A percentile compares a stretch with the other conserved stretches of the same genome.
These are phyloP conservation scores for Cyberlindnera lachancei DNA, from an alignment of 805 yeast genomes.

Conservation along the genomic window DNA sequence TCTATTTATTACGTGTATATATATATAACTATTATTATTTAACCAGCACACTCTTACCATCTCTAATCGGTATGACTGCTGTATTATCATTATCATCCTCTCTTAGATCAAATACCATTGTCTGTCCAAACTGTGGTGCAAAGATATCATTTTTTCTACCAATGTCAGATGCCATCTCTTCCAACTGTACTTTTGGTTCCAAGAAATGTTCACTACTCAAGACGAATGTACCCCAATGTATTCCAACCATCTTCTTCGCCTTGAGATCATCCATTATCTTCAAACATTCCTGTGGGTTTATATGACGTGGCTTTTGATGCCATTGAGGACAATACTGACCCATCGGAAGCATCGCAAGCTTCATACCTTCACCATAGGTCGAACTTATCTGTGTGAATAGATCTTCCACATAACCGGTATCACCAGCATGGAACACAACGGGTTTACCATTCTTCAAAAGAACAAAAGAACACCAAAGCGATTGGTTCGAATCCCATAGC, in stretches of 20 bases:
- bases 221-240: conserved; percentile 95
- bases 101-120: conserved; percentile 38
- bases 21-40: conserved; percentile 9
- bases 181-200: conserved; percentile 67
- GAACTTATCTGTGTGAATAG: conserved; percentile 60
- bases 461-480: conserved; percentile 87
- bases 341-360: conserved; percentile 75
- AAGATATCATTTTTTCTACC: conserved; percentile 33
- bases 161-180: conserved; percentile 37
- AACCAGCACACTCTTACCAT: conserved; percentile 25
- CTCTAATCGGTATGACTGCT: conserved; percentile 19
- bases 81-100: conserved; percentile 9
- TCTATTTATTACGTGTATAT: neutral
- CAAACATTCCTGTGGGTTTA: conserved; percentile 71
- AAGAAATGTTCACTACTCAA: conserved; percentile 80
- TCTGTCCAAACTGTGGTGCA: conserved; percentile 74
- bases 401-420: conserved; percentile 81
- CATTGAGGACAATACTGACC: conserved; percentile 94
- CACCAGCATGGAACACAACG: conserved; percentile 86
- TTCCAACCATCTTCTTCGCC: conserved; percentile 66
- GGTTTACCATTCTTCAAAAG: conserved; percentile 61
- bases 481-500: conserved; percentile 68
- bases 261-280: conserved; percentile 56
- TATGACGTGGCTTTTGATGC: conserved; percentile 90
- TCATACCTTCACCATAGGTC: conserved; percentile 50